A percentile compares a stretch with the other conserved stretches of the same genome.
Evolutionary conservation across 192 early-diverging fungal genomes (phyloP).

Genomic region (Entomortierella chlamydospora): DNA sequence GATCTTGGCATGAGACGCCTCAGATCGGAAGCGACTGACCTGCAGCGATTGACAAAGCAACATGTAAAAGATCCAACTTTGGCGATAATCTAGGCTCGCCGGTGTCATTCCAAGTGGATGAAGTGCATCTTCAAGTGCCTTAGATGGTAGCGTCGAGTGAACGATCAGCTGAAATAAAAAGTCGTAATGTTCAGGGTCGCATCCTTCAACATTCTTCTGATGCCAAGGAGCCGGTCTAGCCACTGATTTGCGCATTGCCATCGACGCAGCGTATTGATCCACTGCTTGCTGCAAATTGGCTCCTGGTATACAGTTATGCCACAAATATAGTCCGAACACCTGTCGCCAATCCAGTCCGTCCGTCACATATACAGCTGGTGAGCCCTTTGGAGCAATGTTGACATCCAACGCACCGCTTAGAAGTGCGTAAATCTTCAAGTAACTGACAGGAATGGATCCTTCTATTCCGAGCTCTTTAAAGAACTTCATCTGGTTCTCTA

Average conservation of each 20-base stretch:
- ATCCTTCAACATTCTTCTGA: conserved; percentile 1
- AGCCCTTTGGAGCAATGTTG: conserved; percentile 28
- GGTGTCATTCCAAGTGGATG: conserved; percentile 67
- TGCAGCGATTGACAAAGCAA: conserved; percentile 29
- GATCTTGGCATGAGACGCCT: conserved; percentile 60
- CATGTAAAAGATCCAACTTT: conserved; percentile 74
- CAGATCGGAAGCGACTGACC: conserved; percentile 13
- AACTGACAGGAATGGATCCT: conserved; percentile 50
- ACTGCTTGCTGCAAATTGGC: conserved; percentile 43
- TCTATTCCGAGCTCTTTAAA: conserved; percentile 37
- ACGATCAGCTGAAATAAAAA: conserved; percentile 83
- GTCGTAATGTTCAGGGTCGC: conserved; percentile 54
- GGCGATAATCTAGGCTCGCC: conserved; percentile 72
- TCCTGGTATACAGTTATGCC: conserved; percentile 65
- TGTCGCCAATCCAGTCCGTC: conserved; percentile 74
- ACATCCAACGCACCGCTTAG: conserved; percentile 58
- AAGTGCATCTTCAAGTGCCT: conserved; percentile 69
- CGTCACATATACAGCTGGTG: conserved; percentile 36
- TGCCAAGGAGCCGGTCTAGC: conserved; percentile 58
- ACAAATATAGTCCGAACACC: conserved; percentile 69
- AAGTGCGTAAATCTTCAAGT: conserved; percentile 66
- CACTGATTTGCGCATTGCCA: conserved; percentile 19
- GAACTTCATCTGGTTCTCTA: conserved; percentile 56
- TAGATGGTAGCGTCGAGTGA: conserved; percentile 61
- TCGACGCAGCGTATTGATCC: conserved; percentile 33